Percentiles rank a stretch among this genome's conserved stretches.
Evolutionary conservation across 768 basidiomycete species (phyloP).

Genomic region (Mrakia blollopis): DNA sequence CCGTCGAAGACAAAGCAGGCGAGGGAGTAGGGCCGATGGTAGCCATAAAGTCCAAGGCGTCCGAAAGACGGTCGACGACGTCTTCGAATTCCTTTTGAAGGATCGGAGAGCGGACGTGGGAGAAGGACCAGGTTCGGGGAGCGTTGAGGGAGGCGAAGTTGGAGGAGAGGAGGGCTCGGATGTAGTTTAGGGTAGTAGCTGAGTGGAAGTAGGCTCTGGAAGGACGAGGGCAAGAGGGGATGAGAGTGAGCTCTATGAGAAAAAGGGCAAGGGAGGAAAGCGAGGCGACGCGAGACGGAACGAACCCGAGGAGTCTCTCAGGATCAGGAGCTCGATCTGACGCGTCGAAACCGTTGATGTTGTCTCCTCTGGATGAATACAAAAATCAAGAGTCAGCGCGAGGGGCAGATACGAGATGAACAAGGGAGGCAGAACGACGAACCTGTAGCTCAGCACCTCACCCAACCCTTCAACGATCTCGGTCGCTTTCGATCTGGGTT

Average conservation of each 20-base stretch:
- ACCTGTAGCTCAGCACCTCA: constrained; percentile 84
- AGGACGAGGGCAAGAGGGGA: not conserved
- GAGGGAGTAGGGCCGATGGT: constrained; percentile 57
- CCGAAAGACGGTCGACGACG: constrained; percentile 75
- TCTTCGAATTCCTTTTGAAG: constrained; percentile 70
- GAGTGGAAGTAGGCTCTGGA: constrained; percentile 93
- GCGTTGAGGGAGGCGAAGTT: constrained; percentile 91
- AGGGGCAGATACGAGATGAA: not conserved
- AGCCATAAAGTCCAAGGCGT: constrained; percentile 86
- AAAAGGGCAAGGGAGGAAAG: not conserved
- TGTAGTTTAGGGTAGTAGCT: constrained; percentile 83
- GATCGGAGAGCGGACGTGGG: constrained; percentile 78
- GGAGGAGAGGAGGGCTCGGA: constrained; percentile 79
- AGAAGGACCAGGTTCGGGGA: constrained; percentile 84
- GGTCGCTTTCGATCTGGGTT: constrained; percentile 72
- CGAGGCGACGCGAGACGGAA: not conserved
- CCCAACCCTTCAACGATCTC: constrained; percentile 67
- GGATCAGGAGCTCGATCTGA: constrained; percentile 85
- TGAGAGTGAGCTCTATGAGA: not conserved
- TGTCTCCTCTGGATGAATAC: constrained; percentile 67
- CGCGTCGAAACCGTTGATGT: constrained; percentile 74
- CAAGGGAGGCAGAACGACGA: constrained; percentile 34
- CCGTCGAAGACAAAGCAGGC: constrained; percentile 40
- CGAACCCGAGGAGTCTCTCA: constrained; percentile 72
- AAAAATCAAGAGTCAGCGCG: not conserved